A percentile compares a stretch with the other conserved stretches of the same genome.
Evolutionary conservation across 2,329 filamentous ascomycete genomes (phyloP).

Genomic region (Fusarium sambucinum): DNA sequence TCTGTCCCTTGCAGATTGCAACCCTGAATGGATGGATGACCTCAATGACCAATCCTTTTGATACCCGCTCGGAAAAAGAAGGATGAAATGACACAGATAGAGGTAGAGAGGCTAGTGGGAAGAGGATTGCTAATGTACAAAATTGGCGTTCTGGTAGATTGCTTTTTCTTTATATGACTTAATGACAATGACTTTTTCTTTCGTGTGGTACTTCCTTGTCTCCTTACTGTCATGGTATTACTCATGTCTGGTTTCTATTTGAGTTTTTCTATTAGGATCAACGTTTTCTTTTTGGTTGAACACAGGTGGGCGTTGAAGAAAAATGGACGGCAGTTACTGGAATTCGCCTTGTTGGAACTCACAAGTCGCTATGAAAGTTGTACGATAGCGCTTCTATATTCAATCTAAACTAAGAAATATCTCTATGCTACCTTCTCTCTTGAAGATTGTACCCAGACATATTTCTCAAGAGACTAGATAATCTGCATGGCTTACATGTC

Average conservation of each 20-base stretch:
- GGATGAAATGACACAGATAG: slow-evolving; percentile 36
- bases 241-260: slow-evolving; percentile 14
- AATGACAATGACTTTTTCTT: slow-evolving; percentile 45
- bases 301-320: background rate
- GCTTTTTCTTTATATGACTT: slow-evolving; percentile 47
- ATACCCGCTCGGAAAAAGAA: slow-evolving; percentile 45
- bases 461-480: too few relatives aligned
- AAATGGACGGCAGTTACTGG: slow-evolving; percentile 4
- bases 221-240: slow-evolving; percentile 15
- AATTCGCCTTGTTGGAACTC: slow-evolving; percentile 13
- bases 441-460: background rate
- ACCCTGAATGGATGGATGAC: slow-evolving; percentile 50
- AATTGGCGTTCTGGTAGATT: slow-evolving; percentile 45
- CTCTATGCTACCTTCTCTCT: background rate
- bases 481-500: background rate
- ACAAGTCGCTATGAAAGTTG: slow-evolving; percentile 18
- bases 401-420: slow-evolving; percentile 12
- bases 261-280: slow-evolving; percentile 1
- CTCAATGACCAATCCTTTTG: slow-evolving; percentile 51
- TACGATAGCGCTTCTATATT: slow-evolving; percentile 19
- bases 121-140: slow-evolving; percentile 42
- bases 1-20: slow-evolving; percentile 46
- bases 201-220: slow-evolving; percentile 12
- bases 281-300: background rate
- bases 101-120: slow-evolving; percentile 1